Percentiles rank a stretch among this genome's conserved stretches.
phyloP scores from a whole-genome alignment of 305 asterid species.

The Nicotiana rustica region DNA sequence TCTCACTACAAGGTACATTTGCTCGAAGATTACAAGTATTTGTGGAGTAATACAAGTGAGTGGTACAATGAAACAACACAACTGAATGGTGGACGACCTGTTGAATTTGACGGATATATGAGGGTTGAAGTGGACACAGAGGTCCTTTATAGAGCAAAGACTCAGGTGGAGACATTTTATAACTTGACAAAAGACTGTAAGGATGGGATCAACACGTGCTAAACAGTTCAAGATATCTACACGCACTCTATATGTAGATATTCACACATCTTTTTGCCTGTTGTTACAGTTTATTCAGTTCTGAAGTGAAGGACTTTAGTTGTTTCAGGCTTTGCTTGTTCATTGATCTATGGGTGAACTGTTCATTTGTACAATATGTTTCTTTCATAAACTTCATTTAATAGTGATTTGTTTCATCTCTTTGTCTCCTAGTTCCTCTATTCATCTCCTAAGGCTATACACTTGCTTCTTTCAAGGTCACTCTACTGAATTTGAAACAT shows the following conservation, averaged over 20 bases:
- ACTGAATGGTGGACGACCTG: constrained; percentile 64
- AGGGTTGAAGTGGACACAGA: constrained; percentile 94
- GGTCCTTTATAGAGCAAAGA: constrained; percentile 84
- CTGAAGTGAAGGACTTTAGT: not conserved
- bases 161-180: constrained; percentile 82
- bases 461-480: too few relatives aligned
- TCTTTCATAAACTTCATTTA: not conserved
- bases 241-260: not conserved
- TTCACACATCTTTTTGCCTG: not conserved
- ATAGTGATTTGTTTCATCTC: not conserved
- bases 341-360: too few relatives aligned
- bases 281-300: not conserved
- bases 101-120: constrained; percentile 89
- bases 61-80: constrained; percentile 83
- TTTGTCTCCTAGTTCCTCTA: not conserved
- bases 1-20: constrained; percentile 83
- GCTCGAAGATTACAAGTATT: constrained; percentile 73
- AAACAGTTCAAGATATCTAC: constrained; percentile 36
- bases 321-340: too few relatives aligned
- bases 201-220: constrained; percentile 85
- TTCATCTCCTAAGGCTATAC: not conserved
- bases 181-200: constrained; percentile 85
- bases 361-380: too few relatives aligned
- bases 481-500: too few relatives aligned
- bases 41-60: constrained; percentile 89